phyloP scores from a whole-genome alignment of 768 basidiomycete genomes.

The Pleurotus tuber-regium region DNA sequence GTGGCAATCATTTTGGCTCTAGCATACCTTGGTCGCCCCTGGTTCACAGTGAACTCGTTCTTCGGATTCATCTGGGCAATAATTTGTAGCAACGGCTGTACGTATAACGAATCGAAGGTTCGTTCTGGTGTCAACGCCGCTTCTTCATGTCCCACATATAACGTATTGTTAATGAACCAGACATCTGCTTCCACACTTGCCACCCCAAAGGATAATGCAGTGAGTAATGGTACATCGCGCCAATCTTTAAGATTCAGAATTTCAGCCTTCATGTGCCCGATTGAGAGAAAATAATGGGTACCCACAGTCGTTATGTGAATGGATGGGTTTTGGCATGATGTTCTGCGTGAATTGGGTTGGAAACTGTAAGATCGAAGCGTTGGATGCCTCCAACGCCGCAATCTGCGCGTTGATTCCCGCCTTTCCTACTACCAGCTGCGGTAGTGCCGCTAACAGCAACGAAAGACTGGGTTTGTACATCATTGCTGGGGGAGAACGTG shows the following conservation, averaged over 20 bases:
- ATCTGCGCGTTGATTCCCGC: constrained; percentile 20
- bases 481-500: no score
- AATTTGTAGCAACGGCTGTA: constrained; percentile 43
- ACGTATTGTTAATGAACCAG: constrained; percentile 39
- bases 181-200: constrained; percentile 55
- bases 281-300: background rate
- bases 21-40: constrained; percentile 39
- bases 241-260: constrained; percentile 33
- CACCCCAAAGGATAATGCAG: constrained; percentile 47
- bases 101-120: constrained; percentile 46
- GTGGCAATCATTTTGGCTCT: background rate
- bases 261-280: background rate
- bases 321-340: constrained; percentile 46
- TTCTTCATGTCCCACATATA: constrained; percentile 44
- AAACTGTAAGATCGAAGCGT: constrained; percentile 38
- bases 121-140: constrained; percentile 39
- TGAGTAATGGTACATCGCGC: constrained; percentile 48
- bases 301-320: constrained; percentile 56
- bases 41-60: constrained; percentile 37
- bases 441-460: background rate
- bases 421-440: background rate
- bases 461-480: no score
- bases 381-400: constrained; percentile 25
- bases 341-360: constrained; percentile 47
- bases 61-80: constrained; percentile 40